Percentiles rank a stretch among this genome's conserved stretches.
phyloP scores from a whole-genome alignment of 495 filamentous ascomycete genomes.

The Lophiostoma macrostomum region DNA sequence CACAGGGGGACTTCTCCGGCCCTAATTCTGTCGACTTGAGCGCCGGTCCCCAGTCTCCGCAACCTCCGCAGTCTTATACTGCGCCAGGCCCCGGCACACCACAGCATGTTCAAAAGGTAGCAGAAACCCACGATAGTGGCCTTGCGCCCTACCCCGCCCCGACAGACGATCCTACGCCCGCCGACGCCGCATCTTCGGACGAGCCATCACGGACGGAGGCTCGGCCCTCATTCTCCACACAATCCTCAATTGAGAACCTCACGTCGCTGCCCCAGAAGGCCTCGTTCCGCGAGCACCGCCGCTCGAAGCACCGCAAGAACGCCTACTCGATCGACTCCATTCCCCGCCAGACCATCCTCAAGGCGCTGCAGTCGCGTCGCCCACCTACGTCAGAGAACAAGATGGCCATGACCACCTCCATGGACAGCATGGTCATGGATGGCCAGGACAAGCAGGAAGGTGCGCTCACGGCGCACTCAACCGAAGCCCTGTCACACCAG shows the following conservation, averaged over 20 bases:
- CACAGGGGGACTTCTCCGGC: slow-evolving; percentile 25
- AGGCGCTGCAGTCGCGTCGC: slow-evolving; percentile 74
- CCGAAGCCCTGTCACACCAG: slow-evolving; percentile 14
- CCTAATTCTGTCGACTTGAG: slow-evolving; percentile 24
- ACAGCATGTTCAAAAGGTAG: slow-evolving; percentile 20
- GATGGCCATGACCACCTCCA: slow-evolving; percentile 43
- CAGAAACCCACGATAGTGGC: slow-evolving; percentile 19
- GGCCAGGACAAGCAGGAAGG: slow-evolving; percentile 7
- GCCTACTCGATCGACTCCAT: slow-evolving; percentile 67
- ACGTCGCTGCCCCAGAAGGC: slow-evolving; percentile 35
- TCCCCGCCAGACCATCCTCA: slow-evolving; percentile 82
- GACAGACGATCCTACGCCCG: neutral
- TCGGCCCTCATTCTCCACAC: neutral
- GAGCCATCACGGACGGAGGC: slow-evolving; percentile 6
- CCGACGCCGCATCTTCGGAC: slow-evolving; percentile 1
- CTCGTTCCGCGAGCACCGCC: slow-evolving; percentile 49
- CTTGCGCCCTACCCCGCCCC: slow-evolving; percentile 5
- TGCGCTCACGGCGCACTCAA: slow-evolving; percentile 1
- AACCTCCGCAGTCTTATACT: neutral
- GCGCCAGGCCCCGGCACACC: neutral
- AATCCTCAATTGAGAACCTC: slow-evolving; percentile 28
- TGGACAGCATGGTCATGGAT: slow-evolving; percentile 21
- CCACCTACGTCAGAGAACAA: slow-evolving; percentile 60
- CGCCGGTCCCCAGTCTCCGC: slow-evolving; percentile 4
- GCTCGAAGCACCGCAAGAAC: slow-evolving; percentile 48